Base-by-base conservation (phyloP, 441 rosid genomes). In the Erodium texanum region DNA sequence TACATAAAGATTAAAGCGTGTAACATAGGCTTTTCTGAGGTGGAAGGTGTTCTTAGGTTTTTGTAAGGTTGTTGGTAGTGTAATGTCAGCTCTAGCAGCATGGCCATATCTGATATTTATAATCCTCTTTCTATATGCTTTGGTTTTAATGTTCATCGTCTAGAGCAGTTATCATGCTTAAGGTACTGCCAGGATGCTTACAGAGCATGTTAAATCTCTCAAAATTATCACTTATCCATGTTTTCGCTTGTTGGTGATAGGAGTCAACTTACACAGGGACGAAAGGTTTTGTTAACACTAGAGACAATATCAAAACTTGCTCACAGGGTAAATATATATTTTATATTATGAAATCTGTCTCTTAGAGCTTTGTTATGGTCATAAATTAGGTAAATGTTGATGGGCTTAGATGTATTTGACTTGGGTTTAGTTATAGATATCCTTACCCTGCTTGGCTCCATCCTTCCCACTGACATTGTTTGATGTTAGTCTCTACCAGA, bases 251-350 rank as follows among this genome's bases (percentile, higher is more conserved):
- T 74, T 81, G 77, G 67, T 74, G 32, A 24, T 75, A 93, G 98
- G 81, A 86, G 72, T 81, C 90, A 93, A 76, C 93, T 90, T 77
- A 85, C 85, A 65, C 94, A 84, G 69, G 97, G 97, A 71, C 92
- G 95, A 59, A 93, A 90, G 78, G 95, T 93, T 70, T 76, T 93
- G 75, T 79, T 66, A 52, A 90, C 95, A 32, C 73, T 93, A 62
- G 90, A 84, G 71, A 89, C 88, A 95, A 84, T 90, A 85, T 83
- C 85, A 63, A 89, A 87, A 77, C 88, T 93, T 69, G 93, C 85
- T 68, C 79, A 77, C 66, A 83, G 92, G 88, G 98, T 90, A 85
- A 84, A 76, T 58, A 66, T 56, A 71, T 1, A 41, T 27, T 27
- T 27, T 27, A 27, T 4, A 27, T 27, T 27, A n/a, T n/a, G 29